Conservation (phyloP, 1,284 basidiomycete species). For the Ganoderma sinense region DNA sequence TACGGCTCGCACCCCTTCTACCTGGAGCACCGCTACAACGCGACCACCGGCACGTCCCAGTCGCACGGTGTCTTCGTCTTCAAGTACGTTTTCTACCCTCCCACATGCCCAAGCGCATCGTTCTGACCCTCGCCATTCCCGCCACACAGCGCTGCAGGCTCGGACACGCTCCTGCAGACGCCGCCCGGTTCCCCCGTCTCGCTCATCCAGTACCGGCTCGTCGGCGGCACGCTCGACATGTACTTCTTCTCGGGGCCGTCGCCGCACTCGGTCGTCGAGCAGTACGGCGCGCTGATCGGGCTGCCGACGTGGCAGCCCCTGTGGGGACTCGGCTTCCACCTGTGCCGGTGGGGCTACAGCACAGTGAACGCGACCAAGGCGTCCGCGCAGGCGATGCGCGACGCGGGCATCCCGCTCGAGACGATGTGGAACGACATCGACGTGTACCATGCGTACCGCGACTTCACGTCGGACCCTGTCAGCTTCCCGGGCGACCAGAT, state of each 20-base stretch:
- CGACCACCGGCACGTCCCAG: conserved; percentile 53
- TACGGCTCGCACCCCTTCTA: conserved; percentile 81
- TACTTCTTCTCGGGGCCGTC: conserved; percentile 77
- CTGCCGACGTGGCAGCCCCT: conserved; percentile 71
- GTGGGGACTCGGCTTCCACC: conserved; percentile 77
- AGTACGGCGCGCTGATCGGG: conserved; percentile 70
- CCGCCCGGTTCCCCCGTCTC: conserved; percentile 58
- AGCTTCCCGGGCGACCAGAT: conserved; percentile 67
- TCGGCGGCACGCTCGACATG: conserved; percentile 66
- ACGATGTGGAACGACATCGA: conserved; percentile 85
- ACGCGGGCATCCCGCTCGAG: conserved; percentile 71
- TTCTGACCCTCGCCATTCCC: background rate
- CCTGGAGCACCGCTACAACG: conserved; percentile 66
- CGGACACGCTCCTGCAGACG: conserved; percentile 65
- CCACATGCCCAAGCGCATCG: background rate
- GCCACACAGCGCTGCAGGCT: conserved; percentile 58
- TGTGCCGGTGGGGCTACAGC: conserved; percentile 59
- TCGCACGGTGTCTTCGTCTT: conserved; percentile 59
- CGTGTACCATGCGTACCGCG: conserved; percentile 68
- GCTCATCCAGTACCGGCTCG: conserved; percentile 68
- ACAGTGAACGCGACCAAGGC: conserved; percentile 47
- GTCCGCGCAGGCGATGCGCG: conserved; percentile 62
- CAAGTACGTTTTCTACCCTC: background rate
- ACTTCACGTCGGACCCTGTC: conserved; percentile 77
- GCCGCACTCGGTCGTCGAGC: conserved; percentile 71